Evolutionary conservation across 345 rosid species (phyloP).

Genomic region (Arabidopsis arenosa): DNA sequence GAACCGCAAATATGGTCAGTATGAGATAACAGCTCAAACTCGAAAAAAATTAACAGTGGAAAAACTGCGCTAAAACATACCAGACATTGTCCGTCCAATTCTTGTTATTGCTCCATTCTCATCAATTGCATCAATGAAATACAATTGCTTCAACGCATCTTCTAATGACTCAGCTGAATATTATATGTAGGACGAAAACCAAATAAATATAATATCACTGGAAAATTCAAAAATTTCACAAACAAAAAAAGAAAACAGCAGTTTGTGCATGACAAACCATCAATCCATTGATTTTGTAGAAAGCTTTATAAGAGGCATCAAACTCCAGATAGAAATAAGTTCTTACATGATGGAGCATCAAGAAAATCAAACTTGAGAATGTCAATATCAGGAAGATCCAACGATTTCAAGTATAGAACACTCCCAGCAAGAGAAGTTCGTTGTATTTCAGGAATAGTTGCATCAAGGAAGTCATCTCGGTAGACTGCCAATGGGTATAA

Average conservation of each 20-base stretch:
- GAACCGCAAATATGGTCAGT: conserved; percentile 38
- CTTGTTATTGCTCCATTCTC: conserved; percentile 82
- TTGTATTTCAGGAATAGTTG: conserved; percentile 94
- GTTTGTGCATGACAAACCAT: background rate
- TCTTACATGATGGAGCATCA: conserved; percentile 89
- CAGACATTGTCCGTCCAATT: conserved; percentile 88
- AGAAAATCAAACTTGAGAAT: conserved; percentile 95
- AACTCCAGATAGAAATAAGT: conserved; percentile 28
- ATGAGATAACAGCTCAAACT: background rate
- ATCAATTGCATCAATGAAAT: conserved; percentile 93
- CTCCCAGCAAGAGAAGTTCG: conserved; percentile 95
- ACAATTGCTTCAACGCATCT: conserved; percentile 91
- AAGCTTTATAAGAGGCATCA: background rate
- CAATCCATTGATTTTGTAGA: background rate
- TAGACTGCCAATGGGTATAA: conserved; percentile 76
- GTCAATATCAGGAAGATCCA: conserved; percentile 92
- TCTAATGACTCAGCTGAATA: conserved; percentile 79
- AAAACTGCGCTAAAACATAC: conserved; percentile 50
- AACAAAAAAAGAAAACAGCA: conserved; percentile 1
- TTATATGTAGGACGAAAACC: conserved; percentile 20
- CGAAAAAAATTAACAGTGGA: conserved; percentile 19
- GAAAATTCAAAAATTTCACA: conserved; percentile 9
- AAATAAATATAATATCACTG: background rate
- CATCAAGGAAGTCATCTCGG: conserved; percentile 85
- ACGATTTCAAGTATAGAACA: conserved; percentile 91